Conservation (phyloP, 495 filamentous ascomycete genomes). For the Penicillium mononematosum region DNA sequence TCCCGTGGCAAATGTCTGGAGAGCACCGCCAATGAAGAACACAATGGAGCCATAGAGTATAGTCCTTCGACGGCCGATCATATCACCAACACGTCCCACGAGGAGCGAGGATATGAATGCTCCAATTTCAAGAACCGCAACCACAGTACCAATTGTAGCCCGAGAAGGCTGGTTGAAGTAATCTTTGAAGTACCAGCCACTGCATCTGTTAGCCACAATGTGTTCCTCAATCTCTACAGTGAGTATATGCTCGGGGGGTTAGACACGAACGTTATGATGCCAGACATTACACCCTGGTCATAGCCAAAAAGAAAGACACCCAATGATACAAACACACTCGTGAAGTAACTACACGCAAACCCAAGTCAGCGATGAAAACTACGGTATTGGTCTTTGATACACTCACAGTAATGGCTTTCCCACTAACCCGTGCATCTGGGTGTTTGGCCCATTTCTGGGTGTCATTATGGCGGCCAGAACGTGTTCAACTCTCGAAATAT, state of each 20-base stretch:
- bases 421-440: constrained; percentile 82
- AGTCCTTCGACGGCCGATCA: constrained; percentile 84
- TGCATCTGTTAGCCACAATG: constrained; percentile 36
- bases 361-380: not conserved
- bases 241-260: constrained; percentile 3
- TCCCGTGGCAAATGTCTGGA: constrained; percentile 77
- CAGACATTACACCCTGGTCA: constrained; percentile 99
- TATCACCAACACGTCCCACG: constrained; percentile 88
- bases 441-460: constrained; percentile 60
- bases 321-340: constrained; percentile 95
- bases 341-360: constrained; percentile 72
- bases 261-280: constrained; percentile 86
- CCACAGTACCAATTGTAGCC: constrained; percentile 90
- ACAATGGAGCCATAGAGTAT: constrained; percentile 92
- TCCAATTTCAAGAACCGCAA: constrained; percentile 92
- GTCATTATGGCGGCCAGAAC: constrained; percentile 81
- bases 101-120: constrained; percentile 85
- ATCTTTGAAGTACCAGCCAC: constrained; percentile 79
- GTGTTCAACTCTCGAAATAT: constrained; percentile 62
- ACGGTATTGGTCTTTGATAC: constrained; percentile 33
- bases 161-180: constrained; percentile 87
- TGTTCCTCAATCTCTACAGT: not conserved
- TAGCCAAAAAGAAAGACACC: constrained; percentile 98
- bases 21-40: constrained; percentile 84
- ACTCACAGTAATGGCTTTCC: constrained; percentile 91